Percentiles rank a stretch among this genome's conserved stretches.
These are phyloP conservation scores for Syzygium aromaticum DNA, from an alignment of 345 rosid species.

Conservation along the genomic window DNA sequence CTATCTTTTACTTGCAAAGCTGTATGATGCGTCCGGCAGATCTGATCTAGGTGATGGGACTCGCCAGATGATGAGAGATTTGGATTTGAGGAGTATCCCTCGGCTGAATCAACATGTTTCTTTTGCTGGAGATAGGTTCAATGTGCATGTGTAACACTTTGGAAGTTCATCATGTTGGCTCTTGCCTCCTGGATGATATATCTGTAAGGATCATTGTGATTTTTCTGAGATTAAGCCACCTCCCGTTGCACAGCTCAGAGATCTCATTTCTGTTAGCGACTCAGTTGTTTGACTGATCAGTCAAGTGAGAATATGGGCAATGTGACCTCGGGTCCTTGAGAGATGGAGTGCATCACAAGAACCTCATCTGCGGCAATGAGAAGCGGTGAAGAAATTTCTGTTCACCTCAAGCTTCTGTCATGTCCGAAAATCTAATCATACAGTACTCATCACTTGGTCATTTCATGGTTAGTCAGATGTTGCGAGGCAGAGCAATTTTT, in stretches of 20 bases:
- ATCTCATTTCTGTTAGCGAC: not conserved
- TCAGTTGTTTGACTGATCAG: not conserved
- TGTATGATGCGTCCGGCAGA: conserved; percentile 36
- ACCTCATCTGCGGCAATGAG: not conserved
- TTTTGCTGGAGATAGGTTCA: not conserved
- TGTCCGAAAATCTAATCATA: not conserved
- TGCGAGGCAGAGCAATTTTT: not conserved
- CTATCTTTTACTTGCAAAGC: conserved; percentile 33
- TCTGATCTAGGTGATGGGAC: conserved; percentile 33
- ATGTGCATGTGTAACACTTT: not conserved
- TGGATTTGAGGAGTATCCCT: conserved; percentile 11
- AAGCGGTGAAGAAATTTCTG: not conserved
- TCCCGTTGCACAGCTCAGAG: not conserved
- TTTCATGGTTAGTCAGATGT: not conserved
- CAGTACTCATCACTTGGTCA: not conserved
- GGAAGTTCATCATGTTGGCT: not conserved
- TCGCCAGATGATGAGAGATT: conserved; percentile 21
- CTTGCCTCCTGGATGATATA: not conserved
- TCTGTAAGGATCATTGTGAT: not conserved
- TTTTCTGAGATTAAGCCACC: not conserved
- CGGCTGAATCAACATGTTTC: conserved; percentile 17
- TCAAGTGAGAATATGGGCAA: not conserved
- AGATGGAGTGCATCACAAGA: not conserved
- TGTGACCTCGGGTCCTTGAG: not conserved
- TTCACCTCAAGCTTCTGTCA: not conserved